These are phyloP conservation scores for Rhizopus stolonifer DNA, from an alignment of 371 early-diverging fungal genomes.

Conservation along the genomic window DNA sequence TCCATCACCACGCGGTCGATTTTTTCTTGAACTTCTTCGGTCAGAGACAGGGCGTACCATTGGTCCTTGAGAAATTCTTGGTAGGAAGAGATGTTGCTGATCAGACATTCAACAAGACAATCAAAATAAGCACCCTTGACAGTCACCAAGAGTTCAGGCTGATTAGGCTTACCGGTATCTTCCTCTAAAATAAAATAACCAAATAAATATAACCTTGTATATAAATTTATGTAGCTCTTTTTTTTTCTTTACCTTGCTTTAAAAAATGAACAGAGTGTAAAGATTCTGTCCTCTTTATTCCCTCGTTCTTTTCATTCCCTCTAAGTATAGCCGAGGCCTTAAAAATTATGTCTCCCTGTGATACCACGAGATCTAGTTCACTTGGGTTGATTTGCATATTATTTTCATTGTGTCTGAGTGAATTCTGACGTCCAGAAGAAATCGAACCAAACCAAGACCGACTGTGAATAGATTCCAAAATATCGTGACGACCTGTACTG, in stretches of 20 bases:
- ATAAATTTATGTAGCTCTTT: background rate
- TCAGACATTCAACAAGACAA: slow-evolving; percentile 50
- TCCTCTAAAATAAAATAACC: background rate
- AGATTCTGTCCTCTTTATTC: slow-evolving; percentile 3
- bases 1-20: slow-evolving; percentile 30
- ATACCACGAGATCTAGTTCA: slow-evolving; percentile 20
- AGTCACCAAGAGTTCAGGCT: slow-evolving; percentile 23
- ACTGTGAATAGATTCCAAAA: slow-evolving; percentile 18
- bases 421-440: slow-evolving; percentile 23
- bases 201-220: background rate
- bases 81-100: slow-evolving; percentile 48
- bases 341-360: slow-evolving; percentile 23
- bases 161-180: background rate
- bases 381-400: slow-evolving; percentile 13
- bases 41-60: slow-evolving; percentile 29
- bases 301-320: background rate
- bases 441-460: slow-evolving; percentile 38
- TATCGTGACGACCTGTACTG: background rate
- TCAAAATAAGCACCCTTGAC: slow-evolving; percentile 57
- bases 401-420: slow-evolving; percentile 23
- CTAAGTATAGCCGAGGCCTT: slow-evolving; percentile 27
- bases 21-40: slow-evolving; percentile 17
- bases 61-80: slow-evolving; percentile 46
- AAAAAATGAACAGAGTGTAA: slow-evolving; percentile 7
- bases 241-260: slow-evolving; percentile 7